Base-by-base conservation (phyloP, 2,329 filamentous ascomycete species). In the Tolypocladium inflatum region DNA sequence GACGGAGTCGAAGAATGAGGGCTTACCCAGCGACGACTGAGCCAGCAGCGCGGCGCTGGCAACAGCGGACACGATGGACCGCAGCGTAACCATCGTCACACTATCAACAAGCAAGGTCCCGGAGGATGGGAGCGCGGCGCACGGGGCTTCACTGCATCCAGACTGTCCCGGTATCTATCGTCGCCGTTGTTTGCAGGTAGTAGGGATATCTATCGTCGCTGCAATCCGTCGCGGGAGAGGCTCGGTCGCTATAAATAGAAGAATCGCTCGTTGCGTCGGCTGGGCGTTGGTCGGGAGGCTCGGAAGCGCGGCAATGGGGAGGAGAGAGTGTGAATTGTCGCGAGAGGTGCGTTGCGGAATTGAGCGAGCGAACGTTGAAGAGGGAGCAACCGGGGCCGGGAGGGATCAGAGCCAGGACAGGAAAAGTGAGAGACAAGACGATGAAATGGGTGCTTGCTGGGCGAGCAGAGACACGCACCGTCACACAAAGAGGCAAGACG, bases 71-170 rank as follows among this genome's bases (percentile, higher is more conserved):
- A 62, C 63, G 51, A 66, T 54, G 45, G 64, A 64, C 57, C 63
- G 62, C 43, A 69, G 58, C 41, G 60, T 58, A 56, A 67, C 61
- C 68, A 70, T 70, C n/a, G 43, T 61, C 53, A 54, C 58, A 52
- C 53, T 57, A 33, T 52, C 48, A 37, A 56, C 37, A 41, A 45
- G 41, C 52, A 54, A 15, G 62, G 56, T 55, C 56, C 54, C 57
- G 51, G 48, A 30, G 51, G 35, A 26, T 26, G 53, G 56, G 54
- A 59, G 50, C 38, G 58, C 37, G 50, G 43, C 23, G 54, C 51
- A 50, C 50, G 41, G 17, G 39, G 33, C n/a, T 38, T 17, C 39
- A 53, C 30, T 39, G 57, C 57, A 59, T 57, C 54, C 52, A 55
- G 51, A 26, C 56, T 43, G 17, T 21, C 41, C 38, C 30, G n/a